Base-by-base conservation (phyloP, 1,139 yeast species). In the Suhomyces chickasaworum region DNA sequence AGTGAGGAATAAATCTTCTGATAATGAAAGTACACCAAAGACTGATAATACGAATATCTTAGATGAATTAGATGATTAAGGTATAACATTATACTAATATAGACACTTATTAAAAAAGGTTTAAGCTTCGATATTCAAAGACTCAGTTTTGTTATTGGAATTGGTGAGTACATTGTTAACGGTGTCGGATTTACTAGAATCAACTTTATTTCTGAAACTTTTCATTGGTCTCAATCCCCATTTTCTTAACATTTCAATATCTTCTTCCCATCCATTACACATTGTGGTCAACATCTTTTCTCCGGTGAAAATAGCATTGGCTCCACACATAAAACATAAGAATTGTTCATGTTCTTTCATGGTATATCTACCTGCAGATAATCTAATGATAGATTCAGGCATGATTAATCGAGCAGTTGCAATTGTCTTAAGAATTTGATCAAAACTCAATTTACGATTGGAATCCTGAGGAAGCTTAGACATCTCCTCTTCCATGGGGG, bases 221-320 rank as follows among this genome's bases (percentile, higher is more conserved):
- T 80, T 72, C 88, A 86, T 81, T 32, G 90, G 89, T 52, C 64
- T 70, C 56, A 85, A 63, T 0, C 95, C 95, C 93, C 93, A 86
- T 55, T 77, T 79, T 3, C 65, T 63, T 33, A 86, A 68, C 89
- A 86, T 81, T 8, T 66, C 75, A 53, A 77, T 84, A 61, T 86
- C 95, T 60, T 86, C 93, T 41, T 86, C 89, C 93, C 93, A 86
- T 3, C 90, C 91, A 53, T 82, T 84, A 61, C 95, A 86, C 84
- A 84, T 82, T 3, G 95, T 86, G 2, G 95, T 86, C 51, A 86
- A 68, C 93, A 86, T 86, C 56, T 78, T 82, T 63, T 86, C 86
- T 18, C 95, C 95, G 0, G 93, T 86, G 63, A 86, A 86, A 42
- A 86, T 83, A 13, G 93, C 91, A 65, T 86, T 86, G 50, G 86